Evolutionary conservation across 2,329 filamentous ascomycete genomes (phyloP), one percentile per base, ranked within the genome.

Genomic region (Cercospora zeae-maydis): DNA sequence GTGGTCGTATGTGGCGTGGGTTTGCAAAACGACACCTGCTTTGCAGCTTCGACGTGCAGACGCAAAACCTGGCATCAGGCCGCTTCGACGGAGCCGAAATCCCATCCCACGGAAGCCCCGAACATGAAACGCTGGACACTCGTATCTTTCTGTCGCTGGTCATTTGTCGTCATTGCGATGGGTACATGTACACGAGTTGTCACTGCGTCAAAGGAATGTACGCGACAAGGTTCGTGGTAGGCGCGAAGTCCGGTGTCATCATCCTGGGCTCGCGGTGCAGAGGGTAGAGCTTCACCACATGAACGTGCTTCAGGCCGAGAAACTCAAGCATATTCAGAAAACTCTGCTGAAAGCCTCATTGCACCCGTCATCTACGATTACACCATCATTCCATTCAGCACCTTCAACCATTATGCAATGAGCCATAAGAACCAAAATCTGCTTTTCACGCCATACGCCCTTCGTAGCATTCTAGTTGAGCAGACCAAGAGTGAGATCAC

Each of bases 401-500:
- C 30, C 27, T 14, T 19, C 30, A 13, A 6, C 11, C 14, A 34
- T 31, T 30, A 34, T 53, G 49, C 49, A 53, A 53, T 33, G 13
- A 33, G n/a, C 49, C 49, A 53, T 53, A 19, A 34, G 30, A 30
- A 27, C 33, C n/a, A 34, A 34, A 19, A 14, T 21, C 27, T 53
- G 27, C 27, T 53, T 33, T 33, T 53, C 31, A 30, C 49, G 49
- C 49, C 49, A 34, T 53, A 21, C 49, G 11, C 49, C 49, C 14
- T 53, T 53, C n/a, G 49, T 53, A 21, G 49, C 3, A 13, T 13
- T 65, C 66, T 71, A 74, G 63, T 75, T 74, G 54, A 83, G 77
- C 69, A 83, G 70, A 72, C 81, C 84, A 59, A 87, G 72, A n/a
- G 85, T 86, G 63, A 87, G 76, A 70, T 87, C 84, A 76, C 84